These are phyloP conservation scores for Ulota crispa DNA, from an alignment of 225 moss, liverwort and hornwort genomes.

Conservation along the genomic window DNA sequence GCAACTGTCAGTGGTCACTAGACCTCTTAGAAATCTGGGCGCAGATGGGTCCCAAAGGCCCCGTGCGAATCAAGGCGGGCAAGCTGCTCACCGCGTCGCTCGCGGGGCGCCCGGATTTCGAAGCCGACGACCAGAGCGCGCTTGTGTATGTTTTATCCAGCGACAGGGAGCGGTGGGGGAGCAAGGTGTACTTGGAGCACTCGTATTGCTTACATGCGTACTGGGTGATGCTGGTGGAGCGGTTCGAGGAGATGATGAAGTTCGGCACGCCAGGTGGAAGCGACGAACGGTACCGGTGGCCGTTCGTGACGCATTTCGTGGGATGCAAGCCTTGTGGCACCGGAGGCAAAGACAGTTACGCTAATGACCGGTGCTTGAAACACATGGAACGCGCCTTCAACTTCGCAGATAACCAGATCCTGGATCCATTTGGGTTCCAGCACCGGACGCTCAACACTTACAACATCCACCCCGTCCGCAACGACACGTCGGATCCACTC, in stretches of 20 bases:
- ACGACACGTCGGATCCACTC: conserved; percentile 42
- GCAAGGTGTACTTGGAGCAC: conserved; percentile 49
- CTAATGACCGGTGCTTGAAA: conserved; percentile 49
- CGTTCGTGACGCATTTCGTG: conserved; percentile 63
- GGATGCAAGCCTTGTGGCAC: conserved; percentile 57
- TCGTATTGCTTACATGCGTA: conserved; percentile 51
- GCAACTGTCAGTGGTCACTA: conserved; percentile 62
- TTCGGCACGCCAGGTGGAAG: conserved; percentile 36
- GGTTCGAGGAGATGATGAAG: conserved; percentile 52
- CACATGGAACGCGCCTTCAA: conserved; percentile 59
- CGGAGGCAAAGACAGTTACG: conserved; percentile 36
- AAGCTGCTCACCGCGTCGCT: conserved; percentile 42
- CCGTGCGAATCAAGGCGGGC: conserved; percentile 32
- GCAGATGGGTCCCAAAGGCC: conserved; percentile 59
- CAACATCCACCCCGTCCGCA: conserved; percentile 5
- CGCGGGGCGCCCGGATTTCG: conserved; percentile 39
- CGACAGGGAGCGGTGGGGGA: conserved; percentile 42
- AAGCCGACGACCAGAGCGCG: conserved; percentile 62
- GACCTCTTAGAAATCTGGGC: conserved; percentile 57
- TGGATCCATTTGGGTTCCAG: conserved; percentile 41
- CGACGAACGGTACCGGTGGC: conserved; percentile 44
- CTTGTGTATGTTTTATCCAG: conserved; percentile 42
- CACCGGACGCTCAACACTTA: conserved; percentile 42
- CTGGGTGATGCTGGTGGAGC: conserved; percentile 60
- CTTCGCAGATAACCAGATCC: conserved; percentile 60